Evolutionary conservation across 768 basidiomycete genomes (phyloP).

Genomic region (Clavulina sp.): DNA sequence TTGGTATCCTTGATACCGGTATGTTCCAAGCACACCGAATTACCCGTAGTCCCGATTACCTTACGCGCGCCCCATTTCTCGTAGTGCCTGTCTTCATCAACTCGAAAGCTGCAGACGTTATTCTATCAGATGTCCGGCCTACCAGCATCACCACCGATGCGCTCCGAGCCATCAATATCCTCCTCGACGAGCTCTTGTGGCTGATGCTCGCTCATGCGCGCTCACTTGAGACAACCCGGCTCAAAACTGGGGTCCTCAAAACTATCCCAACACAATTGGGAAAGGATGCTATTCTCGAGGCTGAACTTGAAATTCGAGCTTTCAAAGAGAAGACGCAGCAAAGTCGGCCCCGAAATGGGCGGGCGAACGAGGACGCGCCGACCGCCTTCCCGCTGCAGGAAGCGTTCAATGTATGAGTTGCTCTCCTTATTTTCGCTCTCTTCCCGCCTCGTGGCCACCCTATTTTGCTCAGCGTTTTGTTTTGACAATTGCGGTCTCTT

Average conservation of each 20-base stretch:
- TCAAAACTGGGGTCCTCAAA: slow-evolving; percentile 53
- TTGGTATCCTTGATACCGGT: no score
- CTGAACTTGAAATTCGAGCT: slow-evolving; percentile 78
- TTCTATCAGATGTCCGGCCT: slow-evolving; percentile 85
- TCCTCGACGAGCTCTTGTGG: slow-evolving; percentile 72
- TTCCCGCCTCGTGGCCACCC: slow-evolving; percentile 1
- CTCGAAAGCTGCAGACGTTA: slow-evolving; percentile 68
- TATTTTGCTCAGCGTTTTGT: not conserved
- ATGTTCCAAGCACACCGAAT: no score
- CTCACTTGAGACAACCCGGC: slow-evolving; percentile 53
- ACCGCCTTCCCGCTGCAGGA: slow-evolving; percentile 50
- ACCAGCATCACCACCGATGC: slow-evolving; percentile 67
- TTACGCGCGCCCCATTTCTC: no score
- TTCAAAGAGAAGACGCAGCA: slow-evolving; percentile 60
- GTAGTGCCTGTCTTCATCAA: slow-evolving; percentile 63
- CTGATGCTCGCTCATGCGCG: slow-evolving; percentile 47
- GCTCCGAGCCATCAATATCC: slow-evolving; percentile 58
- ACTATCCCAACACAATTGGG: slow-evolving; percentile 67
- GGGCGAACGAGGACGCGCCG: slow-evolving; percentile 29
- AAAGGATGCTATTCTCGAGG: slow-evolving; percentile 83
- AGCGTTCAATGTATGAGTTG: slow-evolving; percentile 47
- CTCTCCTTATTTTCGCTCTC: slow-evolving; percentile 10
- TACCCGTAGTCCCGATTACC: no score
- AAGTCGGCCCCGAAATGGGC: slow-evolving; percentile 11
- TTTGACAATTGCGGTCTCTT: slow-evolving; percentile 1